phyloP scores from a whole-genome alignment of 108 stramenopile genomes.

The Cyclotella cryptica region DNA sequence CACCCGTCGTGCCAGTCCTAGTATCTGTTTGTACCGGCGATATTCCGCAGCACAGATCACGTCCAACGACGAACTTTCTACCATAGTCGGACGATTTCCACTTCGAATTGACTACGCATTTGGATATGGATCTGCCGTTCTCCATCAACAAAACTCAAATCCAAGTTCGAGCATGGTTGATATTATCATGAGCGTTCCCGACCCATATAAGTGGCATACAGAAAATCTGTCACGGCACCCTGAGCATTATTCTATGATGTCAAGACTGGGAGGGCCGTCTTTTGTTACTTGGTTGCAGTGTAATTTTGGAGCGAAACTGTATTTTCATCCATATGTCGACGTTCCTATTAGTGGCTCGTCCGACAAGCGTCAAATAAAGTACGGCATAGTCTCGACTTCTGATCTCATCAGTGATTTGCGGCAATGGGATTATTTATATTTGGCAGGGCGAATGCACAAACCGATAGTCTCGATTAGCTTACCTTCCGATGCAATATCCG shows the following conservation, averaged over 20 bases:
- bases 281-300: conserved; percentile 47
- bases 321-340: conserved; percentile 63
- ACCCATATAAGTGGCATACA: conserved; percentile 67
- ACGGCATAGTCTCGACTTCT: conserved; percentile 73
- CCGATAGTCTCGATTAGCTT: conserved; percentile 62
- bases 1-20: not conserved
- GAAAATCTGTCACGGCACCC: conserved; percentile 65
- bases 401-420: conserved; percentile 70
- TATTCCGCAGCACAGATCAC: conserved; percentile 32
- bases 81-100: conserved; percentile 62
- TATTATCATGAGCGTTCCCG: conserved; percentile 71
- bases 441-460: conserved; percentile 88
- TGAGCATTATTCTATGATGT: conserved; percentile 65
- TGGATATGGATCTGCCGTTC: conserved; percentile 89
- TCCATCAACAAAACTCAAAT: conserved; percentile 59
- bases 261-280: conserved; percentile 35
- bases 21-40: not conserved
- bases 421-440: conserved; percentile 78
- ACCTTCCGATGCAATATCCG: not conserved
- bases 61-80: conserved; percentile 44
- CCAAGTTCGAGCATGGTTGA: conserved; percentile 70
- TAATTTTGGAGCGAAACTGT: conserved; percentile 53
- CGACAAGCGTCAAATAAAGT: conserved; percentile 63
- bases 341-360: not conserved
- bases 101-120: conserved; percentile 69